Percentiles rank a stretch among this genome's conserved stretches.
Evolutionary conservation across 805 yeast genomes (phyloP).

Genomic region (Suhomyces tanzawaensis): DNA sequence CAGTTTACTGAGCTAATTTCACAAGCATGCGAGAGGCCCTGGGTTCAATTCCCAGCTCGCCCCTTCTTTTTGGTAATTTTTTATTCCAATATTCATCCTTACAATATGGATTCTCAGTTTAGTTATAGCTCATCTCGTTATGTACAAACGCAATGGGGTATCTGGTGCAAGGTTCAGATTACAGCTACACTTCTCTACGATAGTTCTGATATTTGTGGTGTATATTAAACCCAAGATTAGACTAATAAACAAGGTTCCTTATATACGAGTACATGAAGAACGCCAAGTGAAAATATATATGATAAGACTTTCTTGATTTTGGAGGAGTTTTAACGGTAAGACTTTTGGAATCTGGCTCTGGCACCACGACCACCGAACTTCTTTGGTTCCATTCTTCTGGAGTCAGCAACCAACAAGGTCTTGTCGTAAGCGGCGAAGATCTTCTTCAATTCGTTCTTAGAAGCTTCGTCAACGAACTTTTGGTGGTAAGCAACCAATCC

Average conservation of each 20-base stretch:
- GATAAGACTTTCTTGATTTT: conserved; percentile 13
- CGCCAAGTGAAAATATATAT: conserved; percentile 14
- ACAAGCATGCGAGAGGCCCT: conserved; percentile 55
- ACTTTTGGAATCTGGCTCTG: conserved; percentile 99
- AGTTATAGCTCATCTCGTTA: too few species aligned
- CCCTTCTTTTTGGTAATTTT: conserved; percentile 19
- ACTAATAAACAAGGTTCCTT: conserved; percentile 9
- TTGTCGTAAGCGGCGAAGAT: conserved; percentile 97
- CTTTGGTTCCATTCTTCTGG: conserved; percentile 99
- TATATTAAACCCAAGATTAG: conserved; percentile 11
- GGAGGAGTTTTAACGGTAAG: conserved; percentile 82
- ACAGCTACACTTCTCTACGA: conserved; percentile 1
- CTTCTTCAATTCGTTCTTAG: conserved; percentile 99
- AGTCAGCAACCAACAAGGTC: conserved; percentile 98
- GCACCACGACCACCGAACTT: conserved; percentile 99
- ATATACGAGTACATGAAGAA: conserved; percentile 6
- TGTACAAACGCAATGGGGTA: too few species aligned
- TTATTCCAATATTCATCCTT: too few species aligned
- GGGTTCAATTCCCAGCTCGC: conserved; percentile 59
- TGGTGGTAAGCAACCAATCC: conserved; percentile 99
- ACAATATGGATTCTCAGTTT: too few species aligned
- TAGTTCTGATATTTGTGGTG: conserved; percentile 5
- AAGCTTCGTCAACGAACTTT: conserved; percentile 98
- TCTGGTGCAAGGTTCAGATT: too few species aligned
- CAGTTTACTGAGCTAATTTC: neutral